These are phyloP conservation scores for Antitrichia curtipendula DNA, from an alignment of 225 moss, liverwort and hornwort genomes.

Conservation along the genomic window DNA sequence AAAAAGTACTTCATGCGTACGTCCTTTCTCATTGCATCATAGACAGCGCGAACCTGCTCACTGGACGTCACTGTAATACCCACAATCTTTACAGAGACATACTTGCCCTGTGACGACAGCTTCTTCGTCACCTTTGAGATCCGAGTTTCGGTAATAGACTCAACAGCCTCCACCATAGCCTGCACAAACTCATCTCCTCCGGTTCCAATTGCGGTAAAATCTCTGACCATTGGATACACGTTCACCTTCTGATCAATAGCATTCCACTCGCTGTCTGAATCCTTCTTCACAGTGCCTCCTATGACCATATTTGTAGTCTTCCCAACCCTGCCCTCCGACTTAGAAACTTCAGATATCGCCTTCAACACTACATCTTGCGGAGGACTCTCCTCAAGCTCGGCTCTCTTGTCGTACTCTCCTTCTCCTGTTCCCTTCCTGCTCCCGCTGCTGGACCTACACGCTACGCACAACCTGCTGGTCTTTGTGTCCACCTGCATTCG, in stretches of 20 bases:
- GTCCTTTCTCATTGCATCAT: conserved; percentile 49
- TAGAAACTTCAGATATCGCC: conserved; percentile 52
- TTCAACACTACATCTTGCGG: conserved; percentile 51
- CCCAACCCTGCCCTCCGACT: conserved; percentile 47
- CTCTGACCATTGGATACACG: conserved; percentile 41
- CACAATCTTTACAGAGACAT: conserved; percentile 31
- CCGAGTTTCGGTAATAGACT: conserved; percentile 21
- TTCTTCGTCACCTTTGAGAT: conserved; percentile 23
- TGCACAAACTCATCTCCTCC: conserved; percentile 56
- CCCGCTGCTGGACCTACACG: conserved; percentile 2
- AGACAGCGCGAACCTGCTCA: conserved; percentile 41
- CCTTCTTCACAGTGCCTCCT: conserved; percentile 38
- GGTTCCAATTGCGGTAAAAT: conserved; percentile 46
- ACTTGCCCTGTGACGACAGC: conserved; percentile 33
- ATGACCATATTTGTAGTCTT: conserved; percentile 52
- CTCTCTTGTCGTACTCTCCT: neutral
- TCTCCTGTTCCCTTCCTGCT: conserved; percentile 1
- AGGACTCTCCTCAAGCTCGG: conserved; percentile 17
- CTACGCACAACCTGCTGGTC: conserved; percentile 10
- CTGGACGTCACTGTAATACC: conserved; percentile 21
- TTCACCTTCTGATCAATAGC: conserved; percentile 50
- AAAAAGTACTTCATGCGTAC: conserved; percentile 42
- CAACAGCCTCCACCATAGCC: conserved; percentile 53
- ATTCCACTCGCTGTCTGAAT: conserved; percentile 29
- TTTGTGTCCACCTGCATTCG: neutral